Percentiles rank a stretch among this genome's conserved stretches.
These are phyloP conservation scores for Zymoseptoria brevis DNA, from an alignment of 2,329 filamentous ascomycete genomes.

Conservation along the genomic window DNA sequence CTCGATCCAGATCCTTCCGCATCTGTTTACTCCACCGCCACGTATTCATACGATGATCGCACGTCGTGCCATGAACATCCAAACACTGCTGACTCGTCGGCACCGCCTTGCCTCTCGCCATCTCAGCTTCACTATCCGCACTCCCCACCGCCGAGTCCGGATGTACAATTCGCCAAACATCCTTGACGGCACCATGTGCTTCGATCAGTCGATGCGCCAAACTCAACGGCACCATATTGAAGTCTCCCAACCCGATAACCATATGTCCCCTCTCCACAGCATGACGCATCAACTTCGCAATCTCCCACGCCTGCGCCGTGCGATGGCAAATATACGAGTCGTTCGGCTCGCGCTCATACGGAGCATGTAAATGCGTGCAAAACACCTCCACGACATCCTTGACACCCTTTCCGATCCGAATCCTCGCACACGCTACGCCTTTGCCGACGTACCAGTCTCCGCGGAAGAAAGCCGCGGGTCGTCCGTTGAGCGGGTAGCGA, in stretches of 20 bases:
- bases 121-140: slow-evolving; percentile 59
- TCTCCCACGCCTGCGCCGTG: slow-evolving; percentile 89
- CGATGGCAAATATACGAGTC: slow-evolving; percentile 88
- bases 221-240: slow-evolving; percentile 89
- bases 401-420: slow-evolving; percentile 57
- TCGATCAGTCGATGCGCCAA: slow-evolving; percentile 78
- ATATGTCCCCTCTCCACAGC: slow-evolving; percentile 74
- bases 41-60: slow-evolving; percentile 78
- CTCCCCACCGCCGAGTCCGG: slow-evolving; percentile 76
- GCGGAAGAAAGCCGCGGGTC: slow-evolving; percentile 85
- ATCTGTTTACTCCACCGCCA: slow-evolving; percentile 79
- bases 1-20: slow-evolving; percentile 59
- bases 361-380: slow-evolving; percentile 78
- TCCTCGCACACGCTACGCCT: slow-evolving; percentile 75
- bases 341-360: slow-evolving; percentile 69
- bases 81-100: slow-evolving; percentile 75
- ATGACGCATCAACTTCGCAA: slow-evolving; percentile 77
- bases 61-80: slow-evolving; percentile 73
- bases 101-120: slow-evolving; percentile 55
- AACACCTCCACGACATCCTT: slow-evolving; percentile 79
- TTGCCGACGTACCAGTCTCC: slow-evolving; percentile 98
- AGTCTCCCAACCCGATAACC: slow-evolving; percentile 81
- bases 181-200: slow-evolving; percentile 65
- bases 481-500: slow-evolving; percentile 81
- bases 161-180: slow-evolving; percentile 77